Percentiles rank a stretch among this genome's conserved stretches.
These are phyloP conservation scores for Trichoderma polysporum DNA, from an alignment of 2,329 filamentous ascomycete genomes.

Conservation along the genomic window DNA sequence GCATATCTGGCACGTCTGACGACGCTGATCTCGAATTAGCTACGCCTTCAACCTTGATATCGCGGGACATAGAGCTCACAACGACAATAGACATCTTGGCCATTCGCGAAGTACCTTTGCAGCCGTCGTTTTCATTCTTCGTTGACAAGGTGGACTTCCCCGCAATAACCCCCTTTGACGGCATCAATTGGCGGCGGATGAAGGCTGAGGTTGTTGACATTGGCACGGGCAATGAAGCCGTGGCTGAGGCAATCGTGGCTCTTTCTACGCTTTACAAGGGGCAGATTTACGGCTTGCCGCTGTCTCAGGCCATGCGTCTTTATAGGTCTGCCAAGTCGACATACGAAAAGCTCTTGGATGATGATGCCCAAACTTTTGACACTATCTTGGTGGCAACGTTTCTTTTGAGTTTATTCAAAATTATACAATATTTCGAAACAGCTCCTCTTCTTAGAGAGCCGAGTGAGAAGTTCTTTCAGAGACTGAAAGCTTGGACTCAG, in stretches of 20 bases:
- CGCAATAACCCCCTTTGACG: constrained; percentile 23
- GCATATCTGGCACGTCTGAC: background rate
- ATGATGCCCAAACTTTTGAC: constrained; percentile 14
- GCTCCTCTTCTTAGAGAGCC: constrained; percentile 11
- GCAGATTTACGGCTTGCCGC: constrained; percentile 20
- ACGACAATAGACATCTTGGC: constrained; percentile 26
- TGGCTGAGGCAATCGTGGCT: constrained; percentile 21
- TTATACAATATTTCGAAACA: constrained; percentile 17
- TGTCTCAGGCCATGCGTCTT: constrained; percentile 12
- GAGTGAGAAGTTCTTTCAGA: constrained; percentile 10
- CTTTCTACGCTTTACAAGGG: constrained; percentile 22
- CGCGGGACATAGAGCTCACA: constrained; percentile 27
- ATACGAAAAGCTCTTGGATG: background rate
- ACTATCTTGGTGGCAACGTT: constrained; percentile 9
- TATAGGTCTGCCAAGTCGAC: constrained; percentile 15
- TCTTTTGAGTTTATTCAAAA: constrained; percentile 24
- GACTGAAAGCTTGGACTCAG: constrained; percentile 10
- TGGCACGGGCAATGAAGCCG: background rate
- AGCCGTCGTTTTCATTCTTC: constrained; percentile 23
- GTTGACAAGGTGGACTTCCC: constrained; percentile 26
- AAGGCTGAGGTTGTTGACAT: constrained; percentile 20
- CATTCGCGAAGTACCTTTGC: constrained; percentile 6
- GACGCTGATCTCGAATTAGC: background rate
- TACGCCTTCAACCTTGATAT: constrained; percentile 23
- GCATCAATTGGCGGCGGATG: constrained; percentile 23